These are phyloP conservation scores for Aspergillus intermedius DNA, from an alignment of 2,329 filamentous ascomycete genomes.

Conservation along the genomic window DNA sequence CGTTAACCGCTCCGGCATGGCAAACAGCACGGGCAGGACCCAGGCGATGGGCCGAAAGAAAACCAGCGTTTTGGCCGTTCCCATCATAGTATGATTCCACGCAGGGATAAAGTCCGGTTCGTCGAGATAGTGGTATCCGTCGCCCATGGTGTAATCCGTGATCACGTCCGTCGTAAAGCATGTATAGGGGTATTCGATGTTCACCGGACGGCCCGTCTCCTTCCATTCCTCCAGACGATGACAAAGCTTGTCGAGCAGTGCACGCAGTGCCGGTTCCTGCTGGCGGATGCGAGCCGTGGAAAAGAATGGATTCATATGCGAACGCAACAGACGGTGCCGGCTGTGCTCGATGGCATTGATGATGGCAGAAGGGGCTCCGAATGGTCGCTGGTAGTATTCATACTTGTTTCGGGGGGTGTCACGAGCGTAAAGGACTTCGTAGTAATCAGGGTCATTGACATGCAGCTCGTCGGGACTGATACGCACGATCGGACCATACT, in stretches of 20 bases:
- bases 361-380: slow-evolving; percentile 24
- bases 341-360: slow-evolving; percentile 26
- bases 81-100: slow-evolving; percentile 24
- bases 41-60: slow-evolving; percentile 19
- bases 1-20: slow-evolving; percentile 13
- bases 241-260: slow-evolving; percentile 20
- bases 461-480: slow-evolving; percentile 29
- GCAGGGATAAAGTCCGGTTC: slow-evolving; percentile 23
- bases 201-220: slow-evolving; percentile 11
- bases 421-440: slow-evolving; percentile 24
- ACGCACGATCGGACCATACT: slow-evolving; percentile 29
- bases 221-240: slow-evolving; percentile 15
- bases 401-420: slow-evolving; percentile 26
- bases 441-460: slow-evolving; percentile 23
- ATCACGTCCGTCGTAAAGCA: slow-evolving; percentile 43
- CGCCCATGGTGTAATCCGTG: slow-evolving; percentile 37
- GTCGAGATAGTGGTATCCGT: slow-evolving; percentile 26
- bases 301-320: slow-evolving; percentile 32
- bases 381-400: slow-evolving; percentile 19
- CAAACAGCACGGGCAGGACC: slow-evolving; percentile 13
- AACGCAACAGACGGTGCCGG: slow-evolving; percentile 25
- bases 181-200: slow-evolving; percentile 28
- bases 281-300: slow-evolving; percentile 22
- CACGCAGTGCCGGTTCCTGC: slow-evolving; percentile 17
- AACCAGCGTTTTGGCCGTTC: slow-evolving; percentile 14